Percentiles rank a stretch among this genome's conserved stretches.
Evolutionary conservation across 129 eudicot genomes (phyloP).

Genomic region (Lactuca sativa): DNA sequence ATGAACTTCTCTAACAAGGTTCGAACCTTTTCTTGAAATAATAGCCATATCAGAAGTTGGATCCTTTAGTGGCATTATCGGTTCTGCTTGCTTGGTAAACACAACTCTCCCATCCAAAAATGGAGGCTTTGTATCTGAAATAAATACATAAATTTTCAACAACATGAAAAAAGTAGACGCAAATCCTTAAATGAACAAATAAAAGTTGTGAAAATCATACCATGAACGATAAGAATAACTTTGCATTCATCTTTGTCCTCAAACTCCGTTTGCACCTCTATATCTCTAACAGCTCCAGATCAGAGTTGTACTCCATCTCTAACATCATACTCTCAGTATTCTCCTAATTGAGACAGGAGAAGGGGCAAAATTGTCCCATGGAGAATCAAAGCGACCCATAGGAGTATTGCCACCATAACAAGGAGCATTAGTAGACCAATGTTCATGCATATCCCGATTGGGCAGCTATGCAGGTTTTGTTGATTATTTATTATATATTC

Average conservation of each 20-base stretch:
- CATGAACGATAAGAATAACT: constrained; percentile 67
- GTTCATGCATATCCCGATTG: constrained; percentile 88
- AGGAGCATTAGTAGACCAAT: constrained; percentile 65
- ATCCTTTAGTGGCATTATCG: constrained; percentile 68
- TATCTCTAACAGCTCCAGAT: constrained; percentile 71
- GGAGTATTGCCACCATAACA: too few species aligned
- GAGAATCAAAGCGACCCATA: constrained; percentile 43
- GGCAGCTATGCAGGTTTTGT: constrained; percentile 91
- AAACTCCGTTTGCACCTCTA: constrained; percentile 70
- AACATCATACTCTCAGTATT: constrained; percentile 44
- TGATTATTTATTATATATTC: not conserved
- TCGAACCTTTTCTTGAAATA: constrained; percentile 68
- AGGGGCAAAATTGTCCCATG: constrained; percentile 89
- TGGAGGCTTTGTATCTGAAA: constrained; percentile 68
- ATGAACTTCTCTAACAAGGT: constrained; percentile 61
- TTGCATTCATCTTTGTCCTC: constrained; percentile 64
- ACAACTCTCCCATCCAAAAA: constrained; percentile 72
- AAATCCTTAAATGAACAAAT: too few species aligned
- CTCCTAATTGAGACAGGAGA: constrained; percentile 89
- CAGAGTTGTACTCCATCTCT: constrained; percentile 40
- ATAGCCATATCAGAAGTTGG: constrained; percentile 80
- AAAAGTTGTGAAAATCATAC: constrained; percentile 18
- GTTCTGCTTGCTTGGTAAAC: constrained; percentile 73
- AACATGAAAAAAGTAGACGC: not conserved
- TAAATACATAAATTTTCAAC: constrained; percentile 1